A percentile compares a stretch with the other conserved stretches of the same genome.
Evolutionary conservation across 202 grass and related monocot genomes (phyloP).

Genomic region (Eragrostis tef): DNA sequence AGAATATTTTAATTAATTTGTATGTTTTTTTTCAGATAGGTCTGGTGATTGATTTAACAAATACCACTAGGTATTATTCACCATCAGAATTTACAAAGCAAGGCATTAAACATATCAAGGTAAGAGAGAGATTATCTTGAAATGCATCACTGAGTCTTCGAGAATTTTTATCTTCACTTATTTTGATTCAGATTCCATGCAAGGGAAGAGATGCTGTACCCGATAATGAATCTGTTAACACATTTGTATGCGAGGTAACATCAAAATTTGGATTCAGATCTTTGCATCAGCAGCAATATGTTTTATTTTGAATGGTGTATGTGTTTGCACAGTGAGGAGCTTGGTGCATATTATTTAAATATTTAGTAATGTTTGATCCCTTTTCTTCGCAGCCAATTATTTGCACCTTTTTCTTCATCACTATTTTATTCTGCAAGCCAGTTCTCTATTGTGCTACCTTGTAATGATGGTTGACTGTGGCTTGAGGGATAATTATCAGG

Average conservation of each 20-base stretch:
- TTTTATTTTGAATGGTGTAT: slow-evolving; percentile 29
- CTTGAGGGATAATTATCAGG: slow-evolving; percentile 4
- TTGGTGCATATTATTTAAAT: slow-evolving; percentile 26
- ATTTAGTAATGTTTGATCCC: slow-evolving; percentile 22
- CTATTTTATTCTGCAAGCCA: background rate
- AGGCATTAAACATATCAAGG: slow-evolving; percentile 83
- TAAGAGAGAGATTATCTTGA: slow-evolving; percentile 44
- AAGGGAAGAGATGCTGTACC: slow-evolving; percentile 79
- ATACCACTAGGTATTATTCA: slow-evolving; percentile 70
- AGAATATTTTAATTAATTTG: background rate
- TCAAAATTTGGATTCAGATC: slow-evolving; percentile 34
- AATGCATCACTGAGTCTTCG: background rate
- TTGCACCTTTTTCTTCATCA: slow-evolving; percentile 5
- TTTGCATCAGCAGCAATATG: slow-evolving; percentile 17
- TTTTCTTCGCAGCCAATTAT: background rate
- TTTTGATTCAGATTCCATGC: slow-evolving; percentile 69
- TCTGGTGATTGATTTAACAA: slow-evolving; percentile 84
- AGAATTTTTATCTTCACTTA: background rate
- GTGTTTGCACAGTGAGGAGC: slow-evolving; percentile 26
- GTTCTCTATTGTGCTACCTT: slow-evolving; percentile 26
- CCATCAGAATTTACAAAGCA: slow-evolving; percentile 64
- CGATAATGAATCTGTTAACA: slow-evolving; percentile 76
- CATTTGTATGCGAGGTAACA: slow-evolving; percentile 71
- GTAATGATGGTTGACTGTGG: background rate
- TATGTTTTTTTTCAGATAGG: slow-evolving; percentile 63